These are phyloP conservation scores for Neonectria hederae DNA, from an alignment of 2,329 filamentous ascomycete species.

Conservation along the genomic window DNA sequence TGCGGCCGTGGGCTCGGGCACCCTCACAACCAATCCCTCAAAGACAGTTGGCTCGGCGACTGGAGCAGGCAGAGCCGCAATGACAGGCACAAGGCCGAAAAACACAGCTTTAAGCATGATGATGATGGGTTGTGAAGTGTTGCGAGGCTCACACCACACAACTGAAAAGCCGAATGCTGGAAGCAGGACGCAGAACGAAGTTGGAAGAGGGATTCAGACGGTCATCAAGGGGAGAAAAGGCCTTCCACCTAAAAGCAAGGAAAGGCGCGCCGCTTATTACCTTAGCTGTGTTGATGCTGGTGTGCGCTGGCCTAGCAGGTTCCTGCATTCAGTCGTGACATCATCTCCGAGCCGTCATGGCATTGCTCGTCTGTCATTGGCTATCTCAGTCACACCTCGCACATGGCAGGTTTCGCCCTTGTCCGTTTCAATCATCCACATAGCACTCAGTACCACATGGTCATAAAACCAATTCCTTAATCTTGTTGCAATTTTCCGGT, in stretches of 20 bases:
- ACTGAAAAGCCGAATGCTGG: background rate
- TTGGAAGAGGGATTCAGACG: background rate
- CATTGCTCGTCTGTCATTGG: constrained; percentile 14
- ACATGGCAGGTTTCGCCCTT: background rate
- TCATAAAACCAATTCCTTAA: background rate
- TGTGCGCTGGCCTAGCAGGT: constrained; percentile 11
- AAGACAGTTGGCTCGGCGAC: constrained; percentile 35
- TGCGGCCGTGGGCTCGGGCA: constrained; percentile 38
- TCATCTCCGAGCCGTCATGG: constrained; percentile 1
- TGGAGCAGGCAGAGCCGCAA: constrained; percentile 36
- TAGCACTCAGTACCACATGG: background rate
- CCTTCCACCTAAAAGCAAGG: constrained; percentile 1
- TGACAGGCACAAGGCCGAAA: constrained; percentile 36
- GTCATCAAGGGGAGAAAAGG: background rate
- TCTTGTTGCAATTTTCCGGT: background rate
- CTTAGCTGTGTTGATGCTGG: constrained; percentile 15
- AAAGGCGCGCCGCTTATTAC: background rate
- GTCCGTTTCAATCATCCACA: background rate
- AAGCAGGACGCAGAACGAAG: background rate
- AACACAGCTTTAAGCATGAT: constrained; percentile 34
- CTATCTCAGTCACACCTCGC: background rate
- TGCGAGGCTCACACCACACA: background rate
- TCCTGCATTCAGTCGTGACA: constrained; percentile 19
- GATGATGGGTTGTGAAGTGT: background rate
- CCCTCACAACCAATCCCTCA: constrained; percentile 24